phyloP scores from a whole-genome alignment of 345 rosid genomes.

The Euphorbia tirucalli region DNA sequence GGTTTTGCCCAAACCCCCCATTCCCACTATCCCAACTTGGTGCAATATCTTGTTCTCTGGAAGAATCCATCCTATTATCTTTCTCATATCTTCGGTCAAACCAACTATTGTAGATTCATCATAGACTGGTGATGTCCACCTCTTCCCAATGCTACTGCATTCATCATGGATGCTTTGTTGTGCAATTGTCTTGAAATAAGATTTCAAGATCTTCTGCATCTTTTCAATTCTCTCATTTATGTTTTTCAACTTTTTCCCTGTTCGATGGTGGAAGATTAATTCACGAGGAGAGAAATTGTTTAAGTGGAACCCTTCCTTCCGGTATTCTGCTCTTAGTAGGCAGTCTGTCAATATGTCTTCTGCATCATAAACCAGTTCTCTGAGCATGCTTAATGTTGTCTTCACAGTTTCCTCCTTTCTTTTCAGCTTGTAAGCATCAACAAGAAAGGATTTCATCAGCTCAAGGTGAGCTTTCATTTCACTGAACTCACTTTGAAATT shows the following conservation, averaged over 20 bases:
- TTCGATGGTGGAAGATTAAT: background rate
- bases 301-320: background rate
- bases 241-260: constrained; percentile 2
- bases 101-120: constrained; percentile 26
- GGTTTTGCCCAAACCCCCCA: no score
- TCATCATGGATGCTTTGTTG: constrained; percentile 1
- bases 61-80: constrained; percentile 30
- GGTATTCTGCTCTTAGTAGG: background rate
- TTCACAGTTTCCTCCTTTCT: constrained; percentile 8
- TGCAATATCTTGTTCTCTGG: constrained; percentile 8
- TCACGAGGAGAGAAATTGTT: background rate
- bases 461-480: constrained; percentile 7
- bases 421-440: constrained; percentile 10
- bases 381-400: background rate
- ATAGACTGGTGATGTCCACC: constrained; percentile 23
- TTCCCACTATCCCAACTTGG: no score
- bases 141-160: background rate
- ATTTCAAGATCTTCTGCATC: background rate
- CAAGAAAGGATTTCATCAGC: constrained; percentile 9
- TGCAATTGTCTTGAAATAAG: constrained; percentile 7
- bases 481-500: constrained; percentile 4
- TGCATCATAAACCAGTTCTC: constrained; percentile 5
- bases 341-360: background rate
- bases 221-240: constrained; percentile 1
- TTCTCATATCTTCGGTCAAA: constrained; percentile 23